These are phyloP conservation scores for Colletotrichum abscissum DNA, from an alignment of 2,329 filamentous ascomycete genomes.

Conservation along the genomic window DNA sequence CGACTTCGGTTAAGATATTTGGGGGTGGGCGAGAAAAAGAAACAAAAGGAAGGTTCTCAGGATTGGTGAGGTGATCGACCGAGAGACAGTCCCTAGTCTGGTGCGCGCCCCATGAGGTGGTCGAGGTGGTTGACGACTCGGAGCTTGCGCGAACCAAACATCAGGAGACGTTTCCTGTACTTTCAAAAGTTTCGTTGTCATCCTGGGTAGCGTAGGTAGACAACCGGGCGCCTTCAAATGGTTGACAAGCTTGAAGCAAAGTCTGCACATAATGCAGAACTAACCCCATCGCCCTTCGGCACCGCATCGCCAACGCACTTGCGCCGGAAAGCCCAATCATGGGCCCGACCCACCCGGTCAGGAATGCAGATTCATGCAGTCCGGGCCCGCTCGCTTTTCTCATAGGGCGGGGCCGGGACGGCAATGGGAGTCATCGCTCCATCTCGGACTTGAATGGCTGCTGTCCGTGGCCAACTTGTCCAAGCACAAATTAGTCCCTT, in stretches of 20 bases:
- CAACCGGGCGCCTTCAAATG: conserved; percentile 3
- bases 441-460: conserved; percentile 13
- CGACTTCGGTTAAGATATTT: neutral
- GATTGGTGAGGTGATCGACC: neutral
- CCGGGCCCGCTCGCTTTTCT: conserved; percentile 34
- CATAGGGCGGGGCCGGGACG: conserved; percentile 40
- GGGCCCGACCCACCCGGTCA: conserved; percentile 39
- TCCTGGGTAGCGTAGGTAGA: neutral
- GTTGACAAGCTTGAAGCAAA: conserved; percentile 18
- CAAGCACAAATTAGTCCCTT: conserved; percentile 3
- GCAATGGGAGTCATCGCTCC: conserved; percentile 39
- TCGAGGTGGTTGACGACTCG: neutral
- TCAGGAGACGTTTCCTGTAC: neutral
- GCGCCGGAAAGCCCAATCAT: conserved; percentile 36
- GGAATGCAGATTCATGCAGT: conserved; percentile 43
- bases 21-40: neutral
- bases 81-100: neutral
- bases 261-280: conserved; percentile 13
- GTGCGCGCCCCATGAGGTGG: neutral
- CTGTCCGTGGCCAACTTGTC: neutral
- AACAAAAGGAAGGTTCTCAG: neutral
- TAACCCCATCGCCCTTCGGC: conserved; percentile 33
- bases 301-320: conserved; percentile 37
- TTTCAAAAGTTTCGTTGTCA: neutral
- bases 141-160: neutral